These are phyloP conservation scores for Chlorella sp. DNA, from an alignment of 139 green algal species.

Conservation along the genomic window DNA sequence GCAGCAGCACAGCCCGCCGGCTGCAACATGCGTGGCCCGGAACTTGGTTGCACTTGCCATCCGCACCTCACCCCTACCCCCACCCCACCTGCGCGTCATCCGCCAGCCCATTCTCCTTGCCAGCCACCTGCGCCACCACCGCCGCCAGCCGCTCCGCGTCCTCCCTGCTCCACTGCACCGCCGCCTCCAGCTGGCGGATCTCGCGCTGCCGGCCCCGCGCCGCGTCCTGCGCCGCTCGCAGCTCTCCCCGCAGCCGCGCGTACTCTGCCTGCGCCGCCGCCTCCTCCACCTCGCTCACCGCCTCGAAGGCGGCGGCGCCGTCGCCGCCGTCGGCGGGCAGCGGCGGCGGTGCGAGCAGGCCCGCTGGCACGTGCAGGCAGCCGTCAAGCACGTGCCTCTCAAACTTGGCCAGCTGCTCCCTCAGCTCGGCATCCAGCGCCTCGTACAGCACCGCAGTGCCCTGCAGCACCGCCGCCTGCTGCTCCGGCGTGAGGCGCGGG, in stretches of 20 bases:
- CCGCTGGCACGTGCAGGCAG: conserved; percentile 39
- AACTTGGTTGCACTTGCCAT: too few species aligned
- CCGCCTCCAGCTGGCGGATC: conserved; percentile 1
- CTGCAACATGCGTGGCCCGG: too few species aligned
- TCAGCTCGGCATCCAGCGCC: conserved; percentile 11
- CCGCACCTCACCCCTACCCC: conserved; percentile 10
- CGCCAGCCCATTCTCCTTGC: conserved; percentile 45
- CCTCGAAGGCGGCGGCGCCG: not conserved
- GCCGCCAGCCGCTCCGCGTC: conserved; percentile 9
- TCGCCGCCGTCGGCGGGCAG: not conserved
- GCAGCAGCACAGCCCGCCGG: conserved; percentile 6
- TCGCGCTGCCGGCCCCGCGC: not conserved
- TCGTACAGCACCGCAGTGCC: conserved; percentile 33
- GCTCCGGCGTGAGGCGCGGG: conserved; percentile 20
- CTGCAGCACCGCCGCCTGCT: conserved; percentile 27
- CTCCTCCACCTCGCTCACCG: conserved; percentile 30
- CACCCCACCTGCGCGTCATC: conserved; percentile 31
- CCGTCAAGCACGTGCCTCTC: conserved; percentile 40
- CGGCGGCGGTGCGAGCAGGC: conserved; percentile 19
- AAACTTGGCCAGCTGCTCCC: conserved; percentile 33
- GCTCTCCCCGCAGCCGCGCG: conserved; percentile 14
- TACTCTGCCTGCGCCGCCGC: conserved; percentile 24
- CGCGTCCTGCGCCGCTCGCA: conserved; percentile 12
- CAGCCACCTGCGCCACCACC: conserved; percentile 21
- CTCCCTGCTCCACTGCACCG: conserved; percentile 1